Base-by-base conservation (phyloP, 2,329 filamentous ascomycete species). In the Berkeleyomyces rouxiae region DNA sequence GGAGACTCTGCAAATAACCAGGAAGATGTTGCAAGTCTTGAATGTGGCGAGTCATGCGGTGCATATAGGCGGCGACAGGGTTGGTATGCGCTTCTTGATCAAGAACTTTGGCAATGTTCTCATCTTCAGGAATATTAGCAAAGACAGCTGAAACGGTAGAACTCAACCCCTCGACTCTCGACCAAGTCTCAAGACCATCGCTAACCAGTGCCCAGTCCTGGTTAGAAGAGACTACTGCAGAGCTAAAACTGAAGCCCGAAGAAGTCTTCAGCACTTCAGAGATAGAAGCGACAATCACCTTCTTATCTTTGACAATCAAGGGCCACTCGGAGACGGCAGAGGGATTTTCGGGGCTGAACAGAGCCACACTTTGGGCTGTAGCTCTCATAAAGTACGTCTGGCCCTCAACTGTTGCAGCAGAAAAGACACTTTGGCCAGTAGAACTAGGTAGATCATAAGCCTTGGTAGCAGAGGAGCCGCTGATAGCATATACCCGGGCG, bases 381-480 rank as follows among this genome's bases (percentile, higher is more conserved):
- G 93, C 78, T 64, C 91, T 84, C 1, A 88, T 91, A 71, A 97
- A 96, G 75, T 90, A 96, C 6, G 96, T 86, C 68, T 93, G 91
- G 23, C 87, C 84, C 64, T 85, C 87, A 47, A 82, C 81, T 1
- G 84, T 88, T 73, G 86, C 93, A 0, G 83, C 86, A 0, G 90
- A 87, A 70, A 96, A 89, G 0, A 86, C 83, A 33, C 90, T 90
- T 47, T 76, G 77, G 0, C 87, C 88, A 33, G 80, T 73, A 23
- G 90, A 72, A 61, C 83, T 82, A 0, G 91, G 88, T 10, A 97
- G 77, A 37, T 86, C 83, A 71, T 96, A 96, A 0, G 86, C 86
- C 71, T 88, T 90, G n/a, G 61, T 64, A 13, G 49, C 47, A 4
- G 63, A 46, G 47, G 59, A 62, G 3, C 46, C 42, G 2, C 23